Percentiles rank a stretch among this genome's conserved stretches.
Conservation (phyloP, 148 eudicot species). For the Polygonum maritimum region DNA sequence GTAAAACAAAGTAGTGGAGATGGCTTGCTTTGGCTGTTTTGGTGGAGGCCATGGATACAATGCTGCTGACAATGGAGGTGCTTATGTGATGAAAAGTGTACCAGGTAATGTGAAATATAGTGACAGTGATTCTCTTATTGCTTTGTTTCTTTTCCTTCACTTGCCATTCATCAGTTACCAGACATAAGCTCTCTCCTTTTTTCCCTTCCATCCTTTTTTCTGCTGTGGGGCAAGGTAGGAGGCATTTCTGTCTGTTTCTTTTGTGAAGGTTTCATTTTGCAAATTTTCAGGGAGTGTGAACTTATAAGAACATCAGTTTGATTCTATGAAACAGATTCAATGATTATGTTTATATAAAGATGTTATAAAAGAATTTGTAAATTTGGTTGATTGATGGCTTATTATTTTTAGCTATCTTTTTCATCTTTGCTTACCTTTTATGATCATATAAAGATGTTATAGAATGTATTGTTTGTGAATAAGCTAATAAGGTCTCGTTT, state of each 20-base stretch:
- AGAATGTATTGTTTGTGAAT: neutral
- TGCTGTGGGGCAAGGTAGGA: neutral
- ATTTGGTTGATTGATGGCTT: neutral
- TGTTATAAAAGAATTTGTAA: no score
- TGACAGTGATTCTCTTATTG: neutral
- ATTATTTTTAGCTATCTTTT: no score
- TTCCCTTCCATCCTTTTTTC: neutral
- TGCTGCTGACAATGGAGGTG: constrained; percentile 3
- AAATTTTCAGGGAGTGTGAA: neutral
- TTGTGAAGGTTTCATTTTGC: neutral
- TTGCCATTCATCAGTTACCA: neutral
- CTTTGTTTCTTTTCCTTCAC: neutral
- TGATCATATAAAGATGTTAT: neutral
- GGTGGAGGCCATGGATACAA: constrained; percentile 3
- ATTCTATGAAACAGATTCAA: neutral
- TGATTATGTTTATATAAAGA: neutral
- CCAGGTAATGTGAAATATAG: neutral
- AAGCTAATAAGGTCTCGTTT: neutral
- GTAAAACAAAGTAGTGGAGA: neutral
- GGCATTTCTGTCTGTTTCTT: neutral
- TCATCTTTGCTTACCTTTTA: no score
- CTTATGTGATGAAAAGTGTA: neutral
- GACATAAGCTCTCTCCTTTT: neutral
- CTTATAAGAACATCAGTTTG: neutral
- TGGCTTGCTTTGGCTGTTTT: constrained; percentile 8